A percentile compares a stretch with the other conserved stretches of the same genome.
phyloP scores from a whole-genome alignment of 768 basidiomycete genomes.

The Zangia roseola region DNA sequence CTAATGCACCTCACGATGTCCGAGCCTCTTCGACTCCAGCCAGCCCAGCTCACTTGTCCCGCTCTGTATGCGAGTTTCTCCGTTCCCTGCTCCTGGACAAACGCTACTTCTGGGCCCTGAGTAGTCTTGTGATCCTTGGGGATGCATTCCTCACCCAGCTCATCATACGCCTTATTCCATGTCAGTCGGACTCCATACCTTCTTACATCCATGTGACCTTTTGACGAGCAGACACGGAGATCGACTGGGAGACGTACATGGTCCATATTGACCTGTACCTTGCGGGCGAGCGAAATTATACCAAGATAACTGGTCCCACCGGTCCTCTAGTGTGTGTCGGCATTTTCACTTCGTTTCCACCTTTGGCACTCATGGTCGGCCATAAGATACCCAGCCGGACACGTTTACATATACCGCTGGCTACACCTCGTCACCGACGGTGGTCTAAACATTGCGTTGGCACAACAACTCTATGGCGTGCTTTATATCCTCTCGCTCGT shows the following conservation, averaged over 20 bases:
- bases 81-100: conserved; percentile 44
- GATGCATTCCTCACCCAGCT: conserved; percentile 79
- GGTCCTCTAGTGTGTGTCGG: conserved; percentile 83
- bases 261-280: conserved; percentile 77
- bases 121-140: conserved; percentile 61
- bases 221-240: conserved; percentile 80
- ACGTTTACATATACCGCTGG: conserved; percentile 77
- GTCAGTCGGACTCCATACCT: conserved; percentile 46
- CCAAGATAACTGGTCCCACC: conserved; percentile 80
- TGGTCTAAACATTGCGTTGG: conserved; percentile 57
- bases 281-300: conserved; percentile 82
- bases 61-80: conserved; percentile 5
- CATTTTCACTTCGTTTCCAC: neutral
- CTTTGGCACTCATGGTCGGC: neutral
- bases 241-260: conserved; percentile 98
- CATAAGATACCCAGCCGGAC: conserved; percentile 90
- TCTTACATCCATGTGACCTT: conserved; percentile 16
- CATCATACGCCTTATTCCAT: conserved; percentile 79
- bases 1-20: neutral
- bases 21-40: neutral
- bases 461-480: conserved; percentile 75
- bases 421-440: conserved; percentile 63
- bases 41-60: neutral
- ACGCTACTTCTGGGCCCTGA: conserved; percentile 65
- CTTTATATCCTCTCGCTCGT: conserved; percentile 70